A percentile compares a stretch with the other conserved stretches of the same genome.
These are phyloP conservation scores for Mimosa bimucronata DNA, from an alignment of 306 rosid species.

Conservation along the genomic window DNA sequence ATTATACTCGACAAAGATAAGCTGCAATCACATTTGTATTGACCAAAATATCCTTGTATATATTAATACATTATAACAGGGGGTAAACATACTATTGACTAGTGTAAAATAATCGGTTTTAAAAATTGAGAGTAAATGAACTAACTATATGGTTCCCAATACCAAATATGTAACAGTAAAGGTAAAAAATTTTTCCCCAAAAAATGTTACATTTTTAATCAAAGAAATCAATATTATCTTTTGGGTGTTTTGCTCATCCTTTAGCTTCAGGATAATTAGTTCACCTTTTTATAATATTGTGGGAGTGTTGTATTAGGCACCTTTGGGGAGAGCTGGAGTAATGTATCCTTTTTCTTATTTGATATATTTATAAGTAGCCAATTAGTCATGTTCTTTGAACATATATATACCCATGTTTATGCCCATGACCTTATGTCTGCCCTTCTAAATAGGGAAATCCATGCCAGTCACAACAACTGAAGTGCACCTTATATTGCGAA, in stretches of 20 bases:
- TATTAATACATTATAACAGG: not conserved
- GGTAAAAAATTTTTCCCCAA: not conserved
- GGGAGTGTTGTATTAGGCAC: not conserved
- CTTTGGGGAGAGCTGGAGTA: not conserved
- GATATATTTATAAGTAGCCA: not conserved
- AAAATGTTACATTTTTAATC: not conserved
- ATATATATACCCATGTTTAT: not conserved
- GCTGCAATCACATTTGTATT: not conserved
- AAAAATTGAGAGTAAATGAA: not conserved
- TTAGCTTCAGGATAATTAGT: not conserved
- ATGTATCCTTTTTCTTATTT: not conserved
- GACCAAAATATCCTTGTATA: not conserved
- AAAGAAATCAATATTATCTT: not conserved
- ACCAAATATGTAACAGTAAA: not conserved
- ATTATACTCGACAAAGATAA: not conserved
- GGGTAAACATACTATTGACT: not conserved
- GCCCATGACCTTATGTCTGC: not conserved
- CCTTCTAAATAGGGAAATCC: not conserved
- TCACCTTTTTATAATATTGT: not conserved
- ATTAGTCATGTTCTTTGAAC: not conserved
- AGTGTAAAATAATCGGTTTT: not conserved
- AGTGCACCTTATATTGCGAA: not conserved
- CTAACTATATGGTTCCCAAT: not conserved
- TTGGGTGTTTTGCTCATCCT: not conserved
- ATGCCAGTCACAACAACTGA: constrained; percentile 12